phyloP scores from a whole-genome alignment of 1,284 basidiomycete genomes.

The Porodaedalea pini region DNA sequence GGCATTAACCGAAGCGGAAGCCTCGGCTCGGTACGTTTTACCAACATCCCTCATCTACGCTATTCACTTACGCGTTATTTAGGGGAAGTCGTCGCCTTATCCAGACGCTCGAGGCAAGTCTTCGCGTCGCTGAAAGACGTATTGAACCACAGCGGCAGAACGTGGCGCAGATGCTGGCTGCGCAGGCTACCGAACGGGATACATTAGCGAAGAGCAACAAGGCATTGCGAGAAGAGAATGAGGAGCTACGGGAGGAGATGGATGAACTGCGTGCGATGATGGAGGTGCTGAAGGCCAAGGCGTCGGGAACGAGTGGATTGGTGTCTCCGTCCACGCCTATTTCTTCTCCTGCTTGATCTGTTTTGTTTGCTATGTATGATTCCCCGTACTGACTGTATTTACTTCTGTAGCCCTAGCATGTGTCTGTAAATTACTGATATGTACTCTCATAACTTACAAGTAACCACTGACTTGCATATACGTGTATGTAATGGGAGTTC shows the following conservation, averaged over 20 bases:
- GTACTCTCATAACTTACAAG: too few species aligned
- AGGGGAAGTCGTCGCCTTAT: slow-evolving; percentile 56
- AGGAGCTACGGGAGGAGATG: slow-evolving; percentile 55
- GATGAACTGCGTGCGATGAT: slow-evolving; percentile 71
- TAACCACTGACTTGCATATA: too few species aligned
- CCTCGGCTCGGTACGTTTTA: slow-evolving; percentile 49
- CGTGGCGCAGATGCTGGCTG: slow-evolving; percentile 36
- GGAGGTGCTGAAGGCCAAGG: slow-evolving; percentile 57
- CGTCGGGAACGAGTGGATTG: slow-evolving; percentile 45
- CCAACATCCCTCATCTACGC: slow-evolving; percentile 4
- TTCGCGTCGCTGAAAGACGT: slow-evolving; percentile 37
- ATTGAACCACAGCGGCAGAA: slow-evolving; percentile 35
- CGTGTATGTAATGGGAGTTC: too few species aligned
- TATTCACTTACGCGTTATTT: slow-evolving; percentile 8
- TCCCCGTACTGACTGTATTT: not conserved
- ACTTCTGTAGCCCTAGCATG: not conserved
- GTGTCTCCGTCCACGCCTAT: slow-evolving; percentile 20
- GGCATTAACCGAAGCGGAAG: slow-evolving; percentile 48
- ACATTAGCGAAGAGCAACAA: slow-evolving; percentile 45
- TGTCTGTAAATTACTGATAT: not conserved
- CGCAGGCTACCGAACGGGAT: slow-evolving; percentile 36
- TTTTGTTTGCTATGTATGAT: not conserved
- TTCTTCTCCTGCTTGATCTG: not conserved
- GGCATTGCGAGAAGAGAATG: slow-evolving; percentile 54
- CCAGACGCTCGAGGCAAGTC: slow-evolving; percentile 52